Evolutionary conservation across 2,329 filamentous ascomycete species (phyloP).

Genomic region (Capronia epimyces): DNA sequence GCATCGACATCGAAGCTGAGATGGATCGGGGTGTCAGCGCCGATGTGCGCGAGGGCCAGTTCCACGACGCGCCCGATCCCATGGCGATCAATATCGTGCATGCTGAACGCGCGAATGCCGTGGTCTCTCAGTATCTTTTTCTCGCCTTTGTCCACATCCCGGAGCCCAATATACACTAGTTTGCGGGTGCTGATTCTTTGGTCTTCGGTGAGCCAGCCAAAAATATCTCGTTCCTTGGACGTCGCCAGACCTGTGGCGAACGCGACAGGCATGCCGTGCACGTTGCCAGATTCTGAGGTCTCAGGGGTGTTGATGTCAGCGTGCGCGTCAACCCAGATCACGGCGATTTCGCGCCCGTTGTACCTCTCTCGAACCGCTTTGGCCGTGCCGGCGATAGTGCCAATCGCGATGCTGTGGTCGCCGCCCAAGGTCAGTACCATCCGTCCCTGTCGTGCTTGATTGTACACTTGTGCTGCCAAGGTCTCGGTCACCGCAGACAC

Average conservation of each 20-base stretch:
- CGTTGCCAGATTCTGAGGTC: constrained; percentile 81
- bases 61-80: constrained; percentile 95
- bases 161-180: constrained; percentile 91
- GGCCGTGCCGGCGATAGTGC: constrained; percentile 80
- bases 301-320: constrained; percentile 97
- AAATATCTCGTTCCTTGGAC: constrained; percentile 70
- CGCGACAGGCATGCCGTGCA: constrained; percentile 95
- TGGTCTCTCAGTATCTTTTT: constrained; percentile 85
- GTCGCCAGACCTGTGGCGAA: constrained; percentile 82
- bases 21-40: constrained; percentile 90
- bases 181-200: constrained; percentile 62
- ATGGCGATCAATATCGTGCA: constrained; percentile 95
- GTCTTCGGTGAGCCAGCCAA: constrained; percentile 76
- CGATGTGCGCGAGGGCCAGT: constrained; percentile 96
- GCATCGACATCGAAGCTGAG: constrained; percentile 96
- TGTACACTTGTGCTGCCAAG: constrained; percentile 79
- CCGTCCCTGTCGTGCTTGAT: constrained; percentile 73
- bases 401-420: constrained; percentile 94
- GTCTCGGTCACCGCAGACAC: constrained; percentile 79
- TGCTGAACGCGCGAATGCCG: constrained; percentile 91
- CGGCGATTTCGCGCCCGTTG: constrained; percentile 70
- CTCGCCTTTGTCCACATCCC: constrained; percentile 89
- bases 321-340: constrained; percentile 98
- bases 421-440: constrained; percentile 90
- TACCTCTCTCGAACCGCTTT: constrained; percentile 80